Evolutionary conservation across 352 stramenopile species (phyloP).

Genomic region (Globisporangium emineosum): DNA sequence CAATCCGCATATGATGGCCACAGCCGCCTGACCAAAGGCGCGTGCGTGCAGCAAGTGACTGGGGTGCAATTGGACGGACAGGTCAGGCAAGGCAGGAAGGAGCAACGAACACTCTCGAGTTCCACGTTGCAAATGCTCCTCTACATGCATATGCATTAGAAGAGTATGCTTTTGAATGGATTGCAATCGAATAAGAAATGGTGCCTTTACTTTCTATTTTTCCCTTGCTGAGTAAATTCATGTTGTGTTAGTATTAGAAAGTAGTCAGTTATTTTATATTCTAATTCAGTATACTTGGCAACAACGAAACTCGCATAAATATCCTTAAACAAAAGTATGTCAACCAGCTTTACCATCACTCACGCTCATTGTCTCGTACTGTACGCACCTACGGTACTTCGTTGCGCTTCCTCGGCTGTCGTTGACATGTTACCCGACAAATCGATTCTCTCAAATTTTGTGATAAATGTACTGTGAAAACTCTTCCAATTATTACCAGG

Average conservation of each 20-base stretch:
- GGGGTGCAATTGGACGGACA: conserved; percentile 5
- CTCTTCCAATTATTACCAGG: too few species aligned
- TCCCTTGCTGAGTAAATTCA: too few species aligned
- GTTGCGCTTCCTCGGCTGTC: not conserved
- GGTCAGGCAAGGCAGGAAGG: not conserved
- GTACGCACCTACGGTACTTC: conserved; percentile 5
- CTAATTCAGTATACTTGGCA: too few species aligned
- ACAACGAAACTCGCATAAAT: too few species aligned
- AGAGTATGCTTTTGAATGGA: not conserved
- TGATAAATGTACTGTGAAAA: too few species aligned
- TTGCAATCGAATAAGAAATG: not conserved
- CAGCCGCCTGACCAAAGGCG: too few species aligned
- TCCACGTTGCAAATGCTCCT: not conserved
- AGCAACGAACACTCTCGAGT: conserved; percentile 7
- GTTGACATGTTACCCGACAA: too few species aligned
- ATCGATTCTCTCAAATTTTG: too few species aligned
- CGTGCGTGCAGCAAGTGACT: not conserved
- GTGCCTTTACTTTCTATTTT: not conserved
- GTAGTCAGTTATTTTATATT: too few species aligned
- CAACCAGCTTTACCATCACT: conserved; percentile 1
- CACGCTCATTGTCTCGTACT: not conserved
- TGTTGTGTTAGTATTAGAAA: not conserved
- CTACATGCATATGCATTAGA: not conserved
- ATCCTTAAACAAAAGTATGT: not conserved
- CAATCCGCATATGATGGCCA: conserved; percentile 6